phyloP scores from a whole-genome alignment of 2,329 filamentous ascomycete species.

The Penicillium rolfsii region DNA sequence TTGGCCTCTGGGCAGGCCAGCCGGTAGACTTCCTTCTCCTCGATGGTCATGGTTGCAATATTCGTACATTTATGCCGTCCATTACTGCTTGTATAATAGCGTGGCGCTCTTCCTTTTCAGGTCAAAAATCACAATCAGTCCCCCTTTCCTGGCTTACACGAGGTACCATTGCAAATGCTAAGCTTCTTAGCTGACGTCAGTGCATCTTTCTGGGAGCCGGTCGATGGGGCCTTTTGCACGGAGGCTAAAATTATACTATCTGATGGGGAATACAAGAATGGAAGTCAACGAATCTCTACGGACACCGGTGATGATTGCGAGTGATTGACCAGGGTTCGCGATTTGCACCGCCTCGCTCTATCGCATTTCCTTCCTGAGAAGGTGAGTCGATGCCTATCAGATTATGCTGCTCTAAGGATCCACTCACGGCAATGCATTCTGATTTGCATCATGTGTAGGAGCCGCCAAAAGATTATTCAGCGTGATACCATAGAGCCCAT shows the following conservation, averaged over 20 bases:
- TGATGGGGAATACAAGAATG: not conserved
- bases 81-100: not conserved
- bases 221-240: not conserved
- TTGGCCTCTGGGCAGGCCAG: slow-evolving; percentile 4
- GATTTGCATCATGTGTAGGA: not conserved
- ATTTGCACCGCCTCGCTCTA: not conserved
- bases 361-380: not conserved
- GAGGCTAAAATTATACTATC: not conserved
- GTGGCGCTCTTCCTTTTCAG: not conserved
- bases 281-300: not conserved
- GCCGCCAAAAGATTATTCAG: not conserved
- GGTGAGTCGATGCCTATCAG: not conserved
- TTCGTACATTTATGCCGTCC: not conserved
- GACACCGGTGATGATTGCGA: not conserved
- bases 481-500: not conserved
- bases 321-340: not conserved
- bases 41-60: not conserved
- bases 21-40: not conserved
- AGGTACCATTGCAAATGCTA: not conserved
- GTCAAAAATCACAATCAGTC: not conserved
- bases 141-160: not conserved
- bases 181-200: not conserved
- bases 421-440: too few relatives aligned
- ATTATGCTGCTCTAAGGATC: not conserved
- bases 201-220: not conserved